Evolutionary conservation across 78 protist species (phyloP).

Genomic region (Bodo saltans): DNA sequence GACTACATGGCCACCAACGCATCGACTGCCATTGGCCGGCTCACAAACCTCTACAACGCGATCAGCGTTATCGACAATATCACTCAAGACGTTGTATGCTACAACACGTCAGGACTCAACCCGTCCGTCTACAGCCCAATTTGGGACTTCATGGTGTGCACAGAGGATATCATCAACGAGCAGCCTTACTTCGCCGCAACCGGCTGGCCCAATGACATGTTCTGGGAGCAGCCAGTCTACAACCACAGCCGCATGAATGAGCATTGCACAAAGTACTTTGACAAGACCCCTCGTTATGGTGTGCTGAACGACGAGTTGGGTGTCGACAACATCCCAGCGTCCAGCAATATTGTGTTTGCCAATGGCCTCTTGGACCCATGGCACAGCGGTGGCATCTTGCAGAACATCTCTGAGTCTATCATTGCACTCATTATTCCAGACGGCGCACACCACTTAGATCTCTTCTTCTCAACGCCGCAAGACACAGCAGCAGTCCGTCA

Average conservation of each 20-base stretch:
- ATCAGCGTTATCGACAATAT: neutral
- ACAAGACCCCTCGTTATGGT: conserved; percentile 49
- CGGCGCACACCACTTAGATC: conserved; percentile 78
- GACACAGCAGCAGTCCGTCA: conserved; percentile 48
- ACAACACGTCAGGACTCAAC: neutral
- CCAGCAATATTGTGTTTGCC: conserved; percentile 55
- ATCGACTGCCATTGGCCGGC: neutral
- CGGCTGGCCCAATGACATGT: conserved; percentile 17
- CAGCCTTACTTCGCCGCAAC: conserved; percentile 15
- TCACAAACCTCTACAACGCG: neutral
- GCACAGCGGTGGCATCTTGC: conserved; percentile 66
- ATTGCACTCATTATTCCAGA: conserved; percentile 37
- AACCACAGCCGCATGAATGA: neutral
- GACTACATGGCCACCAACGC: neutral
- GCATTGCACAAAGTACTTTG: conserved; percentile 33
- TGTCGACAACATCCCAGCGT: neutral
- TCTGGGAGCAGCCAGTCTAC: conserved; percentile 7
- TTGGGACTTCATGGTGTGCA: conserved; percentile 28
- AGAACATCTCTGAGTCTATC: neutral
- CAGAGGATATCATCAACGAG: conserved; percentile 5
- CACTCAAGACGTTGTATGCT: neutral
- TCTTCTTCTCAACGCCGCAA: conserved; percentile 46
- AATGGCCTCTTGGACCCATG: conserved; percentile 64
- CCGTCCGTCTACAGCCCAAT: neutral
- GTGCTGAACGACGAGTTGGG: neutral